These are phyloP conservation scores for Ceriops tagal DNA, from an alignment of 345 rosid species.

Conservation along the genomic window DNA sequence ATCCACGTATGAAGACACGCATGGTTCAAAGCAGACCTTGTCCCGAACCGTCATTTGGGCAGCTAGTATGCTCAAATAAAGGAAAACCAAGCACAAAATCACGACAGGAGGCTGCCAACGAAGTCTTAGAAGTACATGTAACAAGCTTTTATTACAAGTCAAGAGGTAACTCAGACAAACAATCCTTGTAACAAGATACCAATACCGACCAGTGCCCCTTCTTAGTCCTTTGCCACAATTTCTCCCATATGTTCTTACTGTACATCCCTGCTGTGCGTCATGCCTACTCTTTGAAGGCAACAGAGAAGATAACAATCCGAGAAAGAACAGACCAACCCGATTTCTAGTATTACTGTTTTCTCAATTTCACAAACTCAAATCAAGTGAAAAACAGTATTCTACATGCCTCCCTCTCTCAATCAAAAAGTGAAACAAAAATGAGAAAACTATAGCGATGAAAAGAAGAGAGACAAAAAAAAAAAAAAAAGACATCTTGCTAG, in stretches of 20 bases:
- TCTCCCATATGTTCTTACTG: neutral
- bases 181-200: conserved; percentile 6
- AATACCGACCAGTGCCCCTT: conserved; percentile 4
- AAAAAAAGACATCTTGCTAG: conserved; percentile 3
- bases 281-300: conserved; percentile 2
- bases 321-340: conserved; percentile 6
- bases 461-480: neutral
- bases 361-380: conserved; percentile 21
- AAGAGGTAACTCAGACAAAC: conserved; percentile 8
- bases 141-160: conserved; percentile 15
- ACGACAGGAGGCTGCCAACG: too few relatives aligned
- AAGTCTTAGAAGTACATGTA: neutral
- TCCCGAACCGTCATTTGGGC: too few relatives aligned
- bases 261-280: conserved; percentile 20
- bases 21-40: too few relatives aligned
- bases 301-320: conserved; percentile 8
- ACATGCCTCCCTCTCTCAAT: conserved; percentile 20
- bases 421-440: conserved; percentile 6
- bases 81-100: too few relatives aligned
- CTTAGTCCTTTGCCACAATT: neutral
- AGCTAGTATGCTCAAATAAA: too few relatives aligned
- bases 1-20: too few relatives aligned
- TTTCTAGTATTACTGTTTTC: conserved; percentile 9
- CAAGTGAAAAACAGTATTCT: conserved; percentile 13
- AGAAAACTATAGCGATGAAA: neutral